A percentile compares a stretch with the other conserved stretches of the same genome.
phyloP scores from a whole-genome alignment of 2,329 filamentous ascomycete species.

The Trichoderma koningiopsis region DNA sequence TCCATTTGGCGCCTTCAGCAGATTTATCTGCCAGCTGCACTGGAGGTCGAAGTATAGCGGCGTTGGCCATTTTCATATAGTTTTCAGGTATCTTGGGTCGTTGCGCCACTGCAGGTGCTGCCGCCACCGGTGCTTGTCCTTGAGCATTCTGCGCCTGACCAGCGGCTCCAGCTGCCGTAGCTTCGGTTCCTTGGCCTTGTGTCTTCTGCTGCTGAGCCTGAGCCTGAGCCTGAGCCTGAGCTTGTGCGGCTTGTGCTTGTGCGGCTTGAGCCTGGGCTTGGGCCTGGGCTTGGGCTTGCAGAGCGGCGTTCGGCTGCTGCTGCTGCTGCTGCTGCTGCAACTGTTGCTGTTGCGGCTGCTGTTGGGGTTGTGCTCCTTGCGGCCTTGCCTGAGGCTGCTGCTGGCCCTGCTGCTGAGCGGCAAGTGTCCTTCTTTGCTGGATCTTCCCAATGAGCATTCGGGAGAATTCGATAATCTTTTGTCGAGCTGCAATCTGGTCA shows the following conservation, averaged over 20 bases:
- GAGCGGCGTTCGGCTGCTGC: slow-evolving; percentile 23
- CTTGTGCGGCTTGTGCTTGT: slow-evolving; percentile 27
- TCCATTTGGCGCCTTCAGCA: slow-evolving; percentile 52
- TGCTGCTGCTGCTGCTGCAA: slow-evolving; percentile 32
- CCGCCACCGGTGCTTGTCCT: slow-evolving; percentile 24
- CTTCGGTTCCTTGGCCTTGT: slow-evolving; percentile 6
- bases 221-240: slow-evolving; percentile 30
- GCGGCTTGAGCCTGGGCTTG: slow-evolving; percentile 29
- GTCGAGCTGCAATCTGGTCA: slow-evolving; percentile 54
- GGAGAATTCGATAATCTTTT: slow-evolving; percentile 63
- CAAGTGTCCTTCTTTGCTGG: slow-evolving; percentile 43
- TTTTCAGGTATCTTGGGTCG: slow-evolving; percentile 45
- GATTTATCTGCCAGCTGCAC: slow-evolving; percentile 46
- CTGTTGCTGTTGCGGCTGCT: slow-evolving; percentile 34
- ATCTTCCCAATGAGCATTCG: slow-evolving; percentile 58
- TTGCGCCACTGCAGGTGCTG: slow-evolving; percentile 31
- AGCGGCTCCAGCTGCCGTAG: slow-evolving; percentile 22
- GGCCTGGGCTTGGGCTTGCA: slow-evolving; percentile 28
- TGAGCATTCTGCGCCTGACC: slow-evolving; percentile 32
- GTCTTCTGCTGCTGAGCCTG: slow-evolving; percentile 27
- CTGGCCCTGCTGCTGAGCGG: slow-evolving; percentile 39
- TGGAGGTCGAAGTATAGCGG: slow-evolving; percentile 51
- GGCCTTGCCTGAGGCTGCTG: slow-evolving; percentile 29
- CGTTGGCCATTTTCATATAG: slow-evolving; percentile 51
- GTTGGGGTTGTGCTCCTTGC: slow-evolving; percentile 32